Evolutionary conservation across 352 stramenopile genomes (phyloP), one percentile per base, ranked within the genome.

Genomic region (Aphanomyces euteiches): DNA sequence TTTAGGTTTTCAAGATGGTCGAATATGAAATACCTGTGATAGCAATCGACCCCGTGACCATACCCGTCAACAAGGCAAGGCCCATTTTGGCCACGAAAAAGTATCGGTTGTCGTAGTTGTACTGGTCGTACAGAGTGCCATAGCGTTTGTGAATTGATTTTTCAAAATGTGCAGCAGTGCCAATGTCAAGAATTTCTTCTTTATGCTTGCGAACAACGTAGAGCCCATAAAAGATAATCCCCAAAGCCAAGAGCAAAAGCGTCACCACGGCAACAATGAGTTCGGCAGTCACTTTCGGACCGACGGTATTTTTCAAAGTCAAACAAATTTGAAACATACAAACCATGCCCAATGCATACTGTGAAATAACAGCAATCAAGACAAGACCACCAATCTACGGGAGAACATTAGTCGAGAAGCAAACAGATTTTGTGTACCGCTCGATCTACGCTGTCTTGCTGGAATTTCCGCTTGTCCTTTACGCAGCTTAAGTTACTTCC

Each of bases 21-120:
- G 28, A 28, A 28, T 19, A 53, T 53, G 13, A 53, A n/a, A 2
- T 61, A 61, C 54, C 54, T 39, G 75, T 80, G 36, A 86, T 77
- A 47, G 74, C 79, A n/a, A 85, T 79, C 69, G 77, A 88, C 6
- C 83, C 83, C 19, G 80, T 88, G 10, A 85, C 65, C 12, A 86
- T 80, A 63, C 82, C 83, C 3, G 82, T 88, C 45, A 83, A 66
- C 37, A 91, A 74, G 36, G 83, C 83, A 13, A 91, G 58, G 75
- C 88, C 81, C 82, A 91, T 87, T 74, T 92, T 92, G 56, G 82
- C 75, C 17, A 82, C 80, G 48, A 95, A 95, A 76, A 93, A 95
- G 77, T 82, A 93, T 41, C 85, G 87, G 74, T 90, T 88, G 75
- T 90, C 87, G 77, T 81, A 95, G 77, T 90, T 92, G 80, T 93